Conservation (phyloP, 208 protist species). For the Herpetomonas samuelpessoai region DNA sequence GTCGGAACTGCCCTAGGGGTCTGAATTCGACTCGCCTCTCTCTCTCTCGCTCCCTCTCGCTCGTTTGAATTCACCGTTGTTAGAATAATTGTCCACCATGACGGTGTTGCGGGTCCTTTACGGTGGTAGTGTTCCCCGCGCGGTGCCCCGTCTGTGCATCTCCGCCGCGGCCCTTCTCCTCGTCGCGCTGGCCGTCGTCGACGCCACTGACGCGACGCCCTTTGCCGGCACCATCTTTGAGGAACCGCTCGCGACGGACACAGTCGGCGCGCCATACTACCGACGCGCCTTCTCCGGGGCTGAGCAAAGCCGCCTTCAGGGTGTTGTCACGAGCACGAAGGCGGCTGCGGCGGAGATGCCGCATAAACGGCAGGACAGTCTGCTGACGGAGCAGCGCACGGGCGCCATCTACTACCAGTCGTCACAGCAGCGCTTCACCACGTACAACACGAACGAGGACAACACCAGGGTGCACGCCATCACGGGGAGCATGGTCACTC, state of each 20-base stretch:
- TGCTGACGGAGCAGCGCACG: neutral
- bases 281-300: neutral
- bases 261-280: neutral
- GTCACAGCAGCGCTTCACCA: neutral
- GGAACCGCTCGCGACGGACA: neutral
- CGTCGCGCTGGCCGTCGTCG: neutral
- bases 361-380: no score
- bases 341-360: no score
- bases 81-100: no score
- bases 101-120: no score
- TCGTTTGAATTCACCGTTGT: neutral
- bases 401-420: neutral
- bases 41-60: conserved; percentile 6
- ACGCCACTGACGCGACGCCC: neutral
- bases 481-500: neutral
- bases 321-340: no score
- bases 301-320: no score
- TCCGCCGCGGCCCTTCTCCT: no score
- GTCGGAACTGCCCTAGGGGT: no score
- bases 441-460: neutral
- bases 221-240: neutral
- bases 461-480: neutral
- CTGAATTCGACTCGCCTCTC: neutral
- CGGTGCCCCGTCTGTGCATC: no score
- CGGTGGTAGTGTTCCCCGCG: no score